Evolutionary conservation across 306 rosid species (phyloP), one percentile per base, ranked within the genome.

Genomic region (Sindora glabra): DNA sequence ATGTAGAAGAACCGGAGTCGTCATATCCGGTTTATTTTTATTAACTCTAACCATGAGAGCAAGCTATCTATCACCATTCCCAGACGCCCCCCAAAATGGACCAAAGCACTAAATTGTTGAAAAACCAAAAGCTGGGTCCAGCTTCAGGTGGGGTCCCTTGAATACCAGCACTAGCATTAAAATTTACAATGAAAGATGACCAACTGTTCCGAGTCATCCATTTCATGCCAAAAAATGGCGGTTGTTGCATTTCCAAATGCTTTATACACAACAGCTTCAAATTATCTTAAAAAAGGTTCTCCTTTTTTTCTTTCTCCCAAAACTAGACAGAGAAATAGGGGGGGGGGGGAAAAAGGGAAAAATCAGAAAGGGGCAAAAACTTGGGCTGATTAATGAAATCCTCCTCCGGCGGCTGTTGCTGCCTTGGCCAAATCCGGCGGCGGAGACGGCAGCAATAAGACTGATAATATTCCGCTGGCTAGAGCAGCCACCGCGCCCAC

Each of bases 381-480:
- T 61, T 66, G 13, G 60, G 26, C 23, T 63, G 52, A 47, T 69
- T 62, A 80, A 48, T 77, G 94, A 59, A 72, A 60, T 3, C 78
- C 77, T 64, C 65, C 67, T 8, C 62, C 73, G 0, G 67, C 15
- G 1, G 69, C 46, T 2, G 65, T 30, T 27, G 32, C 73, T 0
- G 55, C 30, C 52, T 83, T 77, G 39, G 62, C 60, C 77, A 60
- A 18, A 15, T 88, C 89, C 0, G 86, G 77, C 4, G 87, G 80
- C 26, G 87, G 87, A 15, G 94, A 80, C 2, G 96, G 96, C 17
- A 88, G 71, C 76, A 88, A 5, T n/a, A 74, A 6, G n/a, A 92
- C 18, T 0, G 98, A 83, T 5, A 86, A 59, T 3, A 76, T 29
- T 10, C 89, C 85, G 32, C 98, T 88, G 1, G 53, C 64, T 0